These are phyloP conservation scores for Elongisporangium anandrum DNA, from an alignment of 352 stramenopile species.

Conservation along the genomic window DNA sequence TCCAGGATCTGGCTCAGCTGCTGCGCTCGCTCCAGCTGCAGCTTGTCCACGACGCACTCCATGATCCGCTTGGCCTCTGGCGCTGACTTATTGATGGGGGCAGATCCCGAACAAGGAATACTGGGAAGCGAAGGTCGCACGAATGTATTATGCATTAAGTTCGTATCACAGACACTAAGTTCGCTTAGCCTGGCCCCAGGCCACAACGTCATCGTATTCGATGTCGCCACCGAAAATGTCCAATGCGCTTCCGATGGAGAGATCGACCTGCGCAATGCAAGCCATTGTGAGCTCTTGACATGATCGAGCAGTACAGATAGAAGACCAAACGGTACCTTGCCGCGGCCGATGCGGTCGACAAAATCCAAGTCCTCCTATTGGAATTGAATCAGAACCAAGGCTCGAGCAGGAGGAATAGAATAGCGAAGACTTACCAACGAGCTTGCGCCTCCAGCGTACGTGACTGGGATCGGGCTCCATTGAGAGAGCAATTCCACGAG, in stretches of 20 bases:
- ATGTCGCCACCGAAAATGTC: constrained; percentile 97
- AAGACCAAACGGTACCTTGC: constrained; percentile 45
- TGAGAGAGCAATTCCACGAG: constrained; percentile 91
- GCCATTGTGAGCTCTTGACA: no score
- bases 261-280: constrained; percentile 73
- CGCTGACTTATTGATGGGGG: background rate
- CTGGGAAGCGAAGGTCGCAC: background rate
- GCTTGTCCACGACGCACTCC: constrained; percentile 39
- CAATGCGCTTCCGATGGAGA: constrained; percentile 97
- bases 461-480: constrained; percentile 93
- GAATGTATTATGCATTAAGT: background rate
- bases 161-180: background rate
- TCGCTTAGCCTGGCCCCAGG: constrained; percentile 64
- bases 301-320: background rate
- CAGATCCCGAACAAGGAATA: background rate
- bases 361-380: constrained; percentile 90
- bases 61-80: constrained; percentile 14
- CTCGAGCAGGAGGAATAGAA: background rate
- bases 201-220: constrained; percentile 91
- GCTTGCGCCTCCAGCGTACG: constrained; percentile 95
- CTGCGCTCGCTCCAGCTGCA: constrained; percentile 34
- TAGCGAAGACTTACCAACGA: constrained; percentile 51
- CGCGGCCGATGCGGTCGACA: constrained; percentile 89
- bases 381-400: constrained; percentile 2
- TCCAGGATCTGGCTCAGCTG: constrained; percentile 29